Evolutionary conservation across 2,329 filamentous ascomycete species (phyloP), one percentile per base, ranked within the genome.

Genomic region (Nothophaeocryptopus gaeumannii): DNA sequence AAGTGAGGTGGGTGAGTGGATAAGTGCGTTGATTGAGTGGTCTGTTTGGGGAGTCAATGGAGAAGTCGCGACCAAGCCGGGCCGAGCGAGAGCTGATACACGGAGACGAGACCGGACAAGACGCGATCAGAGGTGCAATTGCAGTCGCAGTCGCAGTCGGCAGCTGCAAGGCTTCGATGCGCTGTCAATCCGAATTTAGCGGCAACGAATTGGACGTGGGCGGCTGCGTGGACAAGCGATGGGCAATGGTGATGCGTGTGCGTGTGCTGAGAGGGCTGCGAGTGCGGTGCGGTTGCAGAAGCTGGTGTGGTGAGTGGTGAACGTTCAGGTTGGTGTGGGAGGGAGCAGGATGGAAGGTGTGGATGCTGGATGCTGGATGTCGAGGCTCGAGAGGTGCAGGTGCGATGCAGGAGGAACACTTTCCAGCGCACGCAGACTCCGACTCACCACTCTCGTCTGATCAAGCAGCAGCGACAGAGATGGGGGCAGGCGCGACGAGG

Each of bases 101-200:
- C 20, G 20, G 20, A 26, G 20, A 26, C 20, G 20, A 26, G 20
- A 26, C 20, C 3, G 7, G 7, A 26, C 20, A 26, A 26, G 20
- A 26, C 20, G 20, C 20, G 20, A 26, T 26, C 20, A 26, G 20
- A 26, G 20, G 3, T 26, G 20, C 20, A 26, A 7, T 26, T 26
- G 20, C 20, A 26, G 20, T 26, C 7, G 20, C 20, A 26, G 20
- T 26, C 29, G 33, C 42, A 45, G 42, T 45, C 42, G 31, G 42
- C 11, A 45, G 42, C 42, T 37, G 42, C 42, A 29, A 45, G 42
- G 42, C 42, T 33, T 45, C 16, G 16, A 34, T 45, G 42, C 42
- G 42, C 42, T 45, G 42, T 45, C 33, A 36, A 34, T 33, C 42
- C 33, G 42, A 16, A 45, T 45, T 35, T n/a, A 32, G 33, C 33